Evolutionary conservation across 495 filamentous ascomycete genomes (phyloP), one percentile per base, ranked within the genome.

Genomic region (Bombardia bombarda): DNA sequence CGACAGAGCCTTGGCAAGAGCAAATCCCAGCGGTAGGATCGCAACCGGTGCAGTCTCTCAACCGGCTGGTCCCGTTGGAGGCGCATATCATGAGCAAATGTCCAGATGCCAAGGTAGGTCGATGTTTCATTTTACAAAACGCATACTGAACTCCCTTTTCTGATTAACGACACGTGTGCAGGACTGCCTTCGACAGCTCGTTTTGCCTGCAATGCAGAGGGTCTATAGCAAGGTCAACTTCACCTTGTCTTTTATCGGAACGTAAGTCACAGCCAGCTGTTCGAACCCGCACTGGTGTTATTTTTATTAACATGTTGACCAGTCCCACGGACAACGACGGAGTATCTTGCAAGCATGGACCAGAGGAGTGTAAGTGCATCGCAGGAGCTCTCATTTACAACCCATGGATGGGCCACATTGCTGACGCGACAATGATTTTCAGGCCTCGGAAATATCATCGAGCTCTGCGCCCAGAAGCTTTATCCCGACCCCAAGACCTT

Each of bases 11-110:
- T 10, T 28, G 26, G 26, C 26, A 22, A 21, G n/a, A n/a, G n/a
- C n/a, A 10, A 26, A 26, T 5, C 24, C 26, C 26, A 28, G n/a
- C n/a, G n/a, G n/a, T n/a, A n/a, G n/a, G n/a, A n/a, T n/a, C n/a
- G n/a, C n/a, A 28, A 13, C 26, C 26, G 2, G 26, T 28, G 26
- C 17, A 34, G 31, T 43, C 32, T 20, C 32, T n/a, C n/a, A 22
- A 37, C 20, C 3, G 12, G 26, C 26, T 59, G 38, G 81, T 95
- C 9, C 82, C 88, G 3, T 68, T 98, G 7, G 92, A 98, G 56
- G 84, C 86, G 42, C 87, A 93, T 56, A 84, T 95, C 47, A 95
- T 95, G 83, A 85, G 82, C 63, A 95, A 97, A 68, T 98, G 92
- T 53, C 92, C 92, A 1, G 87, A 93, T 60, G 84, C 86, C 2